Evolutionary conservation across 805 yeast genomes (phyloP), one percentile per base, ranked within the genome.

Genomic region (Metschnikowia lachancei): DNA sequence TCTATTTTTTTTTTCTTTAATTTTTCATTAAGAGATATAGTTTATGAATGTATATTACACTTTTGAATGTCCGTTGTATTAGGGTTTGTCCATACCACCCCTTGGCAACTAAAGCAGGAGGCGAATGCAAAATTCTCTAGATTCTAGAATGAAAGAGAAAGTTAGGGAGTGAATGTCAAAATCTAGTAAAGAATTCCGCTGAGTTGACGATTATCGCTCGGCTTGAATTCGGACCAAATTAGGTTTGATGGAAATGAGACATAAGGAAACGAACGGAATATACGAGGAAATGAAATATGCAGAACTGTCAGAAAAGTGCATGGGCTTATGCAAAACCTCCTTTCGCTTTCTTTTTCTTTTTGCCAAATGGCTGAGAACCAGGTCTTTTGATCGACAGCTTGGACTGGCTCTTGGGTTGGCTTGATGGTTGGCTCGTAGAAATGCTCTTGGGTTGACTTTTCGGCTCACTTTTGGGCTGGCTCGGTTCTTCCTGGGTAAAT

Each of bases 251-350:
- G 24, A 4, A n/a, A 22, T 22, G 24, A 22, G 24, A 22, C 24
- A 4, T 5, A 22, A 22, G 8, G 24, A 22, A 22, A 22, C 24
- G 24, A 22, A 22, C 8, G 24, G 8, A 22, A 8, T 4, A 22
- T 8, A 22, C 4, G 24, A 22, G n/a, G n/a, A n/a, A n/a, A n/a
- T n/a, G n/a, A 22, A 22, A 22, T 5, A 29, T 4, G 32, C 19
- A 11, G 26, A 38, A 38, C 2, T 14, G 16, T 17, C n/a, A 16
- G 14, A 9, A 12, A 38, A 29, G 4, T 9, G 28, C 22, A 4
- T 13, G 26, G 19, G 18, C 17, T 29, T 36, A 44, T 6, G 36
- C 75, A 60, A 78, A 78, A 3, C 82, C 82, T 13, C 80, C 72
- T 46, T 71, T 68, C 52, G 67, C 72, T 57, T 72, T 75, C 64